Conservation (phyloP, 345 rosid species). For the Abelmoschus esculentus region DNA sequence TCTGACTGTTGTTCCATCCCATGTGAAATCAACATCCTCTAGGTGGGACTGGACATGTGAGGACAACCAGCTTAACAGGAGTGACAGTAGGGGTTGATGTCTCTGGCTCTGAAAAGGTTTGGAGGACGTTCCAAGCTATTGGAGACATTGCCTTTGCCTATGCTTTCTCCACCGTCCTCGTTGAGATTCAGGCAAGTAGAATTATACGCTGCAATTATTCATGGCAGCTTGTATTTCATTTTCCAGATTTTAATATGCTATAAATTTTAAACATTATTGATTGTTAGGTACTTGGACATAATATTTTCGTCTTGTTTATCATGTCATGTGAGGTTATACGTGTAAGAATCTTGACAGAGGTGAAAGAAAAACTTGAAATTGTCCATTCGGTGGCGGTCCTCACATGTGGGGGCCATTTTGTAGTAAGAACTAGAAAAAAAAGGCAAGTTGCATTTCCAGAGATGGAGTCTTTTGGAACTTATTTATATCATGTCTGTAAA, state of each 20-base stretch:
- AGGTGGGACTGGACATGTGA: slow-evolving; percentile 15
- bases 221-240: not conserved
- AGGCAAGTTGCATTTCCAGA: not conserved
- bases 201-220: not conserved
- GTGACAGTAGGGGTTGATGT: slow-evolving; percentile 53
- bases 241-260: not conserved
- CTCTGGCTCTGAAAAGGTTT: slow-evolving; percentile 56
- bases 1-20: no score
- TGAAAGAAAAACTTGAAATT: not conserved
- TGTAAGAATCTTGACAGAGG: no score
- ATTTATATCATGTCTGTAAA: not conserved
- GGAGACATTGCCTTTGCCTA: slow-evolving; percentile 90
- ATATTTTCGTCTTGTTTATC: not conserved
- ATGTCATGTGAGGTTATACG: not conserved
- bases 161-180: slow-evolving; percentile 65
- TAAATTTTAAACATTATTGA: not conserved
- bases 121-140: slow-evolving; percentile 67
- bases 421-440: not conserved
- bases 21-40: no score
- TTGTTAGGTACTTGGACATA: not conserved
- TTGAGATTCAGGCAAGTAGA: slow-evolving; percentile 66
- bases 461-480: not conserved
- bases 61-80: slow-evolving; percentile 49
- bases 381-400: slow-evolving; percentile 9
- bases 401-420: not conserved